Base-by-base conservation (phyloP, 2,329 filamentous ascomycete species). In the Colletotrichum lupini region DNA sequence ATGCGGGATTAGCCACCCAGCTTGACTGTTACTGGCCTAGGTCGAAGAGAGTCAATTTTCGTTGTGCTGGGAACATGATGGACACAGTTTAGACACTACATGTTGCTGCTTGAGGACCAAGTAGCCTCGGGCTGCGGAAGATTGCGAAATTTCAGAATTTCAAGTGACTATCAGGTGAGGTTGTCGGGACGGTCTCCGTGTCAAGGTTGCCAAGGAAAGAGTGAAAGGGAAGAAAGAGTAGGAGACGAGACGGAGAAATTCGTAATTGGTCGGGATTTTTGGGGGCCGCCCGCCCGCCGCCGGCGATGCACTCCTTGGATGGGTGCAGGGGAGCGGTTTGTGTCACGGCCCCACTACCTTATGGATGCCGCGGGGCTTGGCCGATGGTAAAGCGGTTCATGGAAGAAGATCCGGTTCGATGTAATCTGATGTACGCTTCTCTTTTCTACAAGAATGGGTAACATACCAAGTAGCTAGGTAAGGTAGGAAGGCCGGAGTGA, bases 241-340 rank as follows among this genome's bases (percentile, higher is more conserved):
- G 56, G 56, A 68, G 64, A 68, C 52, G 63, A 72, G 72, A 68
- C 69, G 72, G 65, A 74, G 72, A 74, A 73, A 73, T 73, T 68
- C n/a, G 14, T 61, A 32, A 73, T 73, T 72, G 60, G 69, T n/a
- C 57, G 35, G 57, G 5, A 22, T 53, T 28, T 32, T 35, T 65
- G 60, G 8, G 30, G 52, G 26, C 6, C 11, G 37, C 66, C 24
- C 19, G 35, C 35, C 32, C 32, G 32, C 11, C 32, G 32, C 32
- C 11, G 32, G 32, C 32, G 32, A 32, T 32, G 32, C 32, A 11
- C 11, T 32, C 2, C 9, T 12, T 12, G 32, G 3, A 32, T 32
- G 32, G 32, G 28, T 56, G 30, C 32, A 19, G 19, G 49, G 32
- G n/a, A 32, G 30, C 16, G 30, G 32, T 42, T n/a, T 14, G 24